Percentiles rank a stretch among this genome's conserved stretches.
phyloP scores from a whole-genome alignment of 2,329 filamentous ascomycete species.

The Fusarium paranaense region DNA sequence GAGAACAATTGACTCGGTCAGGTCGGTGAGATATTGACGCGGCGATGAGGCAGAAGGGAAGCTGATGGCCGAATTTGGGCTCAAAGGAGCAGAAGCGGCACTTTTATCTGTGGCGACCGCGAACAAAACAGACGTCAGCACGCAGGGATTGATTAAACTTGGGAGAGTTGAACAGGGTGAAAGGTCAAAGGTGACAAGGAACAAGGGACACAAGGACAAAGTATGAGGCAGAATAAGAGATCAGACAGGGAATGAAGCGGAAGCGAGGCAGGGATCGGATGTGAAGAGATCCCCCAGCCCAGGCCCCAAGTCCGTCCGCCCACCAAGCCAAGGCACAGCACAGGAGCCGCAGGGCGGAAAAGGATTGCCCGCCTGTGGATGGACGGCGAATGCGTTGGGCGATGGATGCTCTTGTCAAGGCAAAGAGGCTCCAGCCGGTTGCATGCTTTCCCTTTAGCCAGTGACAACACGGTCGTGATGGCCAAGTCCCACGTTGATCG shows the following conservation, averaged over 20 bases:
- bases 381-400: constrained; percentile 9
- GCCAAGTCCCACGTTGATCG: constrained; percentile 35
- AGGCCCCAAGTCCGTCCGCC: constrained; percentile 20
- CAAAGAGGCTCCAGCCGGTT: constrained; percentile 9
- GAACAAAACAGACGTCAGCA: constrained; percentile 43
- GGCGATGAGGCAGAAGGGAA: constrained; percentile 55
- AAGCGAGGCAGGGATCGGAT: constrained; percentile 11
- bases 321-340: constrained; percentile 23
- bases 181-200: constrained; percentile 22
- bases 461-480: constrained; percentile 23
- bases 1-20: constrained; percentile 62
- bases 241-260: constrained; percentile 31
- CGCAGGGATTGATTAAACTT: constrained; percentile 38
- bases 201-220: constrained; percentile 10
- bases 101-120: constrained; percentile 41
- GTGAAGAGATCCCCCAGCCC: constrained; percentile 17
- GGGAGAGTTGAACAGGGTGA: constrained; percentile 28
- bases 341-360: constrained; percentile 2
- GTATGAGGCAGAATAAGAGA: constrained; percentile 33
- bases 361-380: neutral
- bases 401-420: neutral
- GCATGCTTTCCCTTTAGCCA: constrained; percentile 24
- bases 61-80: constrained; percentile 38
- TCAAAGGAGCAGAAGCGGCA: constrained; percentile 36
- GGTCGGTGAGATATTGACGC: constrained; percentile 61